Conservation (phyloP, 805 yeast species). For the Kazachstania kunashirensis region DNA sequence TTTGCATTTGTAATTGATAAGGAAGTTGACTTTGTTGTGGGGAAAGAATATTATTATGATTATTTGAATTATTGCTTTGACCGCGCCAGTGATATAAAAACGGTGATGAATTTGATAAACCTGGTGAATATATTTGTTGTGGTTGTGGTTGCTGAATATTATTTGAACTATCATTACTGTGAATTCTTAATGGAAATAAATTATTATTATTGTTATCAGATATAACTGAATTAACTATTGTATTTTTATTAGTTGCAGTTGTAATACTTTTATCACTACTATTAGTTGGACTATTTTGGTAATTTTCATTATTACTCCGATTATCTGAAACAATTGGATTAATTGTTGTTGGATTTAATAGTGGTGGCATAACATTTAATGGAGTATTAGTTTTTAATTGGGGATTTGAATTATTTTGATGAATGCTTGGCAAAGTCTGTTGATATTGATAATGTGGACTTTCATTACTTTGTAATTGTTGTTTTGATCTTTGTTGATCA, state of each 20-base stretch:
- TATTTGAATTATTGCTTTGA: background rate
- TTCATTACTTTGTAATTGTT: too few relatives aligned
- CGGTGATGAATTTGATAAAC: conserved; percentile 5
- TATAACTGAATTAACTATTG: background rate
- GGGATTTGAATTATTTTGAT: conserved; percentile 1
- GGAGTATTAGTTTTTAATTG: conserved; percentile 1
- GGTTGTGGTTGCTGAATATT: background rate
- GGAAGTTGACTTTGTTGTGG: background rate
- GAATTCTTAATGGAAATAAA: conserved; percentile 2
- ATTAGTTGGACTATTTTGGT: background rate
- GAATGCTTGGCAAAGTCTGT: conserved; percentile 3
- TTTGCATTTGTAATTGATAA: background rate
- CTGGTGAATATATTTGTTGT: background rate
- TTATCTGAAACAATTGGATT: background rate
- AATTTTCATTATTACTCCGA: too few relatives aligned
- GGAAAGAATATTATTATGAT: background rate
- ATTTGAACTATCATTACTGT: background rate
- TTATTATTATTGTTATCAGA: background rate
- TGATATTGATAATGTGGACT: conserved; percentile 7
- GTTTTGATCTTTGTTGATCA: conserved; percentile 3
- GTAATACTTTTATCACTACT: background rate
- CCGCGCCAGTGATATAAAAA: conserved; percentile 4
- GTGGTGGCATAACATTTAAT: conserved; percentile 1
- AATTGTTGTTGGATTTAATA: background rate
- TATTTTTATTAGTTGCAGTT: too few relatives aligned